These are phyloP conservation scores for Tylopilus rubrobrunneus DNA, from an alignment of 768 basidiomycete genomes.

Conservation along the genomic window DNA sequence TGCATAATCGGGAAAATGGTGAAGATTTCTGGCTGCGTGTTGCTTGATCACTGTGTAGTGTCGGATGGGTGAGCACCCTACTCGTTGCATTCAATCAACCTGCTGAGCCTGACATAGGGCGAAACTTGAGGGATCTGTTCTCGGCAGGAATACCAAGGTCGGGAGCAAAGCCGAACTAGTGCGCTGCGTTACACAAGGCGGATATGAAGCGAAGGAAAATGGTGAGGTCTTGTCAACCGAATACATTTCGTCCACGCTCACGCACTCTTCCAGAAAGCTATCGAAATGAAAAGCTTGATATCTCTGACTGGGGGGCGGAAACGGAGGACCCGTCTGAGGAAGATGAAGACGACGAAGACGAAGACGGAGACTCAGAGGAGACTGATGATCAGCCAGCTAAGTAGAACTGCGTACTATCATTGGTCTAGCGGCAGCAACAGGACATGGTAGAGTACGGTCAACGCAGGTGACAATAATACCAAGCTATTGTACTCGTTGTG, in stretches of 20 bases:
- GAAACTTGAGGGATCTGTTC: conserved; percentile 71
- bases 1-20: conserved; percentile 81
- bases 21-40: conserved; percentile 76
- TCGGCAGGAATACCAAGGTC: conserved; percentile 71
- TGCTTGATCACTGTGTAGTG: conserved; percentile 86
- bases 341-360: conserved; percentile 24
- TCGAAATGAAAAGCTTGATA: conserved; percentile 54
- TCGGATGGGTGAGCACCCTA: conserved; percentile 64
- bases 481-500: conserved; percentile 27
- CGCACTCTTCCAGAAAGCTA: conserved; percentile 39
- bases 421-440: not conserved
- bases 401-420: not conserved
- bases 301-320: conserved; percentile 50
- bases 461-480: not conserved
- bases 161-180: conserved; percentile 65
- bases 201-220: conserved; percentile 65
- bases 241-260: not conserved
- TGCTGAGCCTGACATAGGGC: conserved; percentile 42
- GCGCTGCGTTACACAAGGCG: conserved; percentile 70
- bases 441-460: not conserved
- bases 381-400: conserved; percentile 1
- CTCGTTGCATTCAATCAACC: not conserved
- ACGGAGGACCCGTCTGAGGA: conserved; percentile 26
- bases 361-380: conserved; percentile 13
- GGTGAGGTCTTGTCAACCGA: conserved; percentile 38